Evolutionary conservation across 2,329 filamentous ascomycete species (phyloP), one percentile per base, ranked within the genome.

Genomic region (Fusarium euwallaceae): DNA sequence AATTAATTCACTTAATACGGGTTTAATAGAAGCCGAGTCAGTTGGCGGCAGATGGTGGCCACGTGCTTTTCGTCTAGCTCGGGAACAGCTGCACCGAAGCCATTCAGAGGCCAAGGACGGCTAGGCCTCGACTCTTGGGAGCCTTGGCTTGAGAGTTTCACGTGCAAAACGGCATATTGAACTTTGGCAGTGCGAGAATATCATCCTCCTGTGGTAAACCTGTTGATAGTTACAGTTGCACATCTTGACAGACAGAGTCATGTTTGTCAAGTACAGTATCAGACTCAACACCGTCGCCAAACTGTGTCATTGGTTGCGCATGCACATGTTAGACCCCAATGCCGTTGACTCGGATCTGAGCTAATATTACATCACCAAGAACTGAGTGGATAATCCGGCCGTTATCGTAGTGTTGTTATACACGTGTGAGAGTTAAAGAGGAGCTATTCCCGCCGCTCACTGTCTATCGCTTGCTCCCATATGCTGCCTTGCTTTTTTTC

Each of bases 21-120:
- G n/a, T n/a, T n/a, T n/a, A n/a, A n/a, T n/a, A n/a, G n/a, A n/a
- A n/a, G n/a, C 60, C 71, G 70, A 76, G 66, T 75, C 70, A 70
- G 62, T 55, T 45, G 53, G 37, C 36, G 32, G 58, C 43, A 59
- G 63, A 62, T 37, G 36, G 39, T 75, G 72, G 37, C 72, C 72
- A 74, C 72, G 72, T 74, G 72, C 72, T 71, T 67, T 66, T 29
- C 10, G 12, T 7, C 43, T 51, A 29, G 37, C 20, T 64, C 62
- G 62, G 62, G 29, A 58, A 64, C 27, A 43, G n/a, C 51, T 64
- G 36, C 27, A 29, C 51, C 37, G 62, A 64, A 64, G 27, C 48
- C 62, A 64, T 64, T 64, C 36, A 43, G 17, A 45, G 32, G 29
- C 55, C 34, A 34, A 34, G 11, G 51, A 27, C 45, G 9, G 22